Evolutionary conservation across 73 alveolate species (phyloP), one percentile per base, ranked within the genome.

Genomic region (Urostyla sp.): DNA sequence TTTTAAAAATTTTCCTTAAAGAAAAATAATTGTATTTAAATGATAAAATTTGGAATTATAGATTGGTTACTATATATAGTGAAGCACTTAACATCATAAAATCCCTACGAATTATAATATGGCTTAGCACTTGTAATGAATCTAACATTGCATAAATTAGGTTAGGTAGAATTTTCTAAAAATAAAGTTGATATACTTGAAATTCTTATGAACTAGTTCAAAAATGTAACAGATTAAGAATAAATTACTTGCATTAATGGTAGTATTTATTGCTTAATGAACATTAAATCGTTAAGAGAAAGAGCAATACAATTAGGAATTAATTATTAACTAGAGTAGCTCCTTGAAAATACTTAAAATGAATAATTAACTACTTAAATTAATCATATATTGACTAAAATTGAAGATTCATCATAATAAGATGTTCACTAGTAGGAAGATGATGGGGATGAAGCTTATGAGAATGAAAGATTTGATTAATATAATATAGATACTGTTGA

Each of bases 81-180:
- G 5, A 37, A 48, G 40, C 4, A 18, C 37, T 27, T 69, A 20
- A 46, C 18, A 46, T 2, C 60, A 13, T 5, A 20, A 10, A 20
- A 69, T 54, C 49, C 44, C 34, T 69, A 69, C 48, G 83, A 69
- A 69, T 31, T 69, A 6, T 49, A 69, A 69, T 69, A 69, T 49
- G 83, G 83, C 20, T 48, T 69, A 18, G 83, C 83, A 1, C 48
- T 69, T 13, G 36, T 69, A 46, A 69, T 69, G 83, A 69, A 69
- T 24, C 44, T 69, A 30, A 69, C 83, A n/a, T 26, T 69, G 1
- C 83, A 69, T 32, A 45, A 48, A 38, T 30, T 11, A 21, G 83
- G 83, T 8, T 31, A 69, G 27, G 4, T 27, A 6, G 6, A 23
- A 34, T 45, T 69, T 6, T 69, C 83, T 4, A 30, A 58, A 10